Percentiles rank a stretch among this genome's conserved stretches.
These are phyloP conservation scores for Amphibolis antarctica DNA, from an alignment of 106 monocot species.

Conservation along the genomic window DNA sequence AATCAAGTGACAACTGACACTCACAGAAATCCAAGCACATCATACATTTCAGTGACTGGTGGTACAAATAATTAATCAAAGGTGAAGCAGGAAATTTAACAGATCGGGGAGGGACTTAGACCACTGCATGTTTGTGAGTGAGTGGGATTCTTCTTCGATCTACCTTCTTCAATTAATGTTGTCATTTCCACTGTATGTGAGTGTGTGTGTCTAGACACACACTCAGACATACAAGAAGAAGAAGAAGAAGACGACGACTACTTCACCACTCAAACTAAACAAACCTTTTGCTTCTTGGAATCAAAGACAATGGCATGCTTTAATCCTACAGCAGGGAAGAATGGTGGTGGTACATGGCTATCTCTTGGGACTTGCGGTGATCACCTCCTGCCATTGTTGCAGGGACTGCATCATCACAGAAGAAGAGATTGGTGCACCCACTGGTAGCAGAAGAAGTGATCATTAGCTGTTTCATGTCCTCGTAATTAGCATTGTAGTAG, in stretches of 20 bases:
- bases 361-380: conserved; percentile 1
- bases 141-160: neutral
- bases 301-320: neutral
- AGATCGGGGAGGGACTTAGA: neutral
- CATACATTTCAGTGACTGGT: neutral
- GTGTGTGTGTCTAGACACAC: too few species aligned
- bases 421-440: too few species aligned
- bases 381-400: neutral
- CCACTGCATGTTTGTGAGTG: conserved; percentile 3
- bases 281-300: neutral
- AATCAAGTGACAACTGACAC: too few species aligned
- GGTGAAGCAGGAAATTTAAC: neutral
- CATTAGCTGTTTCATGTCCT: conserved; percentile 13
- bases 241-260: neutral
- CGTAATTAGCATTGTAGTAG: conserved; percentile 12
- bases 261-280: too few species aligned
- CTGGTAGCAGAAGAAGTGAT: too few species aligned
- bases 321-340: neutral
- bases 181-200: too few species aligned
- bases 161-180: too few species aligned
- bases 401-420: conserved; percentile 14
- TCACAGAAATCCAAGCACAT: too few species aligned
- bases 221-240: too few species aligned
- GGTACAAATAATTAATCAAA: too few species aligned
- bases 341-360: neutral